phyloP scores from a whole-genome alignment of 495 filamentous ascomycete species.

The Penicillium cosmopolitanum region DNA sequence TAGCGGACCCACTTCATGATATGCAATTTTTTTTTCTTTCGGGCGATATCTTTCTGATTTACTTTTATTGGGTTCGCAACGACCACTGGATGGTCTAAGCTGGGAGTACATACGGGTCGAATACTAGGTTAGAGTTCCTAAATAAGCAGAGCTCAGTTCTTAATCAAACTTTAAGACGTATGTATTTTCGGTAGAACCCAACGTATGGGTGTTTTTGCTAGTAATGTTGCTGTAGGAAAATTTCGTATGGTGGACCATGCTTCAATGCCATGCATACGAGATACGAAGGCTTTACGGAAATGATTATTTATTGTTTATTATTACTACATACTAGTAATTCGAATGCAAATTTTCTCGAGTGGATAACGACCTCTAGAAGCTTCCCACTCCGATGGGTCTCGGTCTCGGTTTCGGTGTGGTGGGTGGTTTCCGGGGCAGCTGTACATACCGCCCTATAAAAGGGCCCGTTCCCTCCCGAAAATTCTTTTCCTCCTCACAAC shows the following conservation, averaged over 20 bases:
- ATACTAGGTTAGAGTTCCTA: too few relatives aligned
- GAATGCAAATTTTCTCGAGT: constrained; percentile 3
- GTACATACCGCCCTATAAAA: constrained; percentile 44
- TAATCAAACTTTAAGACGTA: not conserved
- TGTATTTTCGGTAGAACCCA: too few relatives aligned
- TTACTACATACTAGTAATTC: too few relatives aligned
- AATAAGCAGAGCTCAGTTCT: not conserved
- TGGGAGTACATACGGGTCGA: constrained; percentile 7
- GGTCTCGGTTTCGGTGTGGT: too few relatives aligned
- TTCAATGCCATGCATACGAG: too few relatives aligned
- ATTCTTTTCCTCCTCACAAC: constrained; percentile 30
- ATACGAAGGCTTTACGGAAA: too few relatives aligned
- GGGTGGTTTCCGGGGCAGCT: constrained; percentile 42
- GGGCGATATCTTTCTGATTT: constrained; percentile 1
- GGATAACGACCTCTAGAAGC: constrained; percentile 34
- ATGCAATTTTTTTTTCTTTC: not conserved
- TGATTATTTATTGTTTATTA: too few relatives aligned
- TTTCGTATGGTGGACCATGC: too few relatives aligned
- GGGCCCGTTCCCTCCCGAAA: constrained; percentile 25
- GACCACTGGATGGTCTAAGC: constrained; percentile 14
- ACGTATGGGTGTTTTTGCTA: too few relatives aligned
- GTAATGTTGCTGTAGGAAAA: too few relatives aligned
- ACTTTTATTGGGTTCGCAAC: constrained; percentile 3
- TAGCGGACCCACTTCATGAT: constrained; percentile 21
- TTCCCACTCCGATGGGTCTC: constrained; percentile 20